Evolutionary conservation across 768 basidiomycete species (phyloP), one percentile per base, ranked within the genome.

Genomic region (Lepiota brunneoincarnata): DNA sequence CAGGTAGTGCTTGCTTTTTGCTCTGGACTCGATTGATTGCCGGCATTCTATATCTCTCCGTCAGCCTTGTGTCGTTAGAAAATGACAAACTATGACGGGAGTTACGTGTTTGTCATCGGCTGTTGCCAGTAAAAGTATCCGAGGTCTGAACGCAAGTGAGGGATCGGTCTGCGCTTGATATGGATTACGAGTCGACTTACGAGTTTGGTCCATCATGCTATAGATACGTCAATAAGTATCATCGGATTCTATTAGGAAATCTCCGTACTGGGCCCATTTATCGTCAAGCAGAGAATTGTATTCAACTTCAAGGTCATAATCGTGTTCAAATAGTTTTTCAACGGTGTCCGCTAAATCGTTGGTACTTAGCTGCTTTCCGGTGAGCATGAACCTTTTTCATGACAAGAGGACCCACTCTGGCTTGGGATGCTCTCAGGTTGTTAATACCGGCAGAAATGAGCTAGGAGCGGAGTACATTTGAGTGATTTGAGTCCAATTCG

Each of bases 141-240:
- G 54, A 83, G 62, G 66, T 81, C 74, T 77, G 52, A n/a, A n/a
- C n/a, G 17, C 23, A 24, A 21, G 24, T 28, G 35, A 23, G 54
- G 23, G 36, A n/a, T 45, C 40, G 39, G 26, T 24, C 31, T 4
- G 18, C 10, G 6, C 11, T 31, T 31, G 15, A 6, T 37, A 18
- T 2, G 18, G 39, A 11, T 11, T 23, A 28, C 17, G 31, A 44
- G 26, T 4, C 1, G 18, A 60, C 72, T 55, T 51, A 76, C 75
- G 84, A n/a, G 84, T 84, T 63, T 87, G 85, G 61, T 84, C 82
- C 81, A 89, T 85, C 79, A 88, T 87, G 62, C 77, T 79, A 40
- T 4, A 7, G 20, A 18, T 6, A 31, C 11, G 28, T 2, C 12
- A n/a, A 23, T 31, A 17, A 31, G 18, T 14, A 7, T 59, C 31